A percentile compares a stretch with the other conserved stretches of the same genome.
These are phyloP conservation scores for Mycena pura DNA, from an alignment of 768 basidiomycete species.

Conservation along the genomic window DNA sequence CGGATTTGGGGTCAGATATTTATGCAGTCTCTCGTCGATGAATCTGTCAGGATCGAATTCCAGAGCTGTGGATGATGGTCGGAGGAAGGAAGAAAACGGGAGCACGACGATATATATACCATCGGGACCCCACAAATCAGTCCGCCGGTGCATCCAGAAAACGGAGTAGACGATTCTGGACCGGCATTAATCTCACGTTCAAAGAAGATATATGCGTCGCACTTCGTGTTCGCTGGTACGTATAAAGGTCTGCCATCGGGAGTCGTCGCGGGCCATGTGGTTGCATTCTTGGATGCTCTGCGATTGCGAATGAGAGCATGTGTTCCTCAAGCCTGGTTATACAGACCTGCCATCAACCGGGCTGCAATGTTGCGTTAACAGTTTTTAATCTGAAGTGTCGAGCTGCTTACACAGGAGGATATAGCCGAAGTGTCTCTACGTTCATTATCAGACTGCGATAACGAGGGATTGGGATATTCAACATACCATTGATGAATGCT, in stretches of 20 bases:
- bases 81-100: too few species aligned
- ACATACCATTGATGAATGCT: slow-evolving; percentile 35
- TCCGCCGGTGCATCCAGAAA: slow-evolving; percentile 65
- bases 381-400: too few species aligned
- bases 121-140: slow-evolving; percentile 66
- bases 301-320: too few species aligned
- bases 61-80: too few species aligned
- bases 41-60: slow-evolving; percentile 50
- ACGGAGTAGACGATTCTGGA: slow-evolving; percentile 46
- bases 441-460: not conserved
- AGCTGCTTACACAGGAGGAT: slow-evolving; percentile 58
- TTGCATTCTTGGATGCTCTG: too few species aligned
- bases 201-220: not conserved
- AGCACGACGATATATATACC: too few species aligned
- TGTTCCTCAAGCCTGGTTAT: too few species aligned
- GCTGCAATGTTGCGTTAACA: too few species aligned
- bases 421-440: slow-evolving; percentile 56
- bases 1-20: slow-evolving; percentile 46
- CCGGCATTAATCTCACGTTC: not conserved
- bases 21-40: slow-evolving; percentile 43
- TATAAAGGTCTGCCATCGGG: not conserved
- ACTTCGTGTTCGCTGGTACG: not conserved
- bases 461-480: not conserved
- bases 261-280: not conserved
- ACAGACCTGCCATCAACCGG: too few species aligned